phyloP scores from a whole-genome alignment of 495 filamentous ascomycete species.

The Terfezia boudieri region DNA sequence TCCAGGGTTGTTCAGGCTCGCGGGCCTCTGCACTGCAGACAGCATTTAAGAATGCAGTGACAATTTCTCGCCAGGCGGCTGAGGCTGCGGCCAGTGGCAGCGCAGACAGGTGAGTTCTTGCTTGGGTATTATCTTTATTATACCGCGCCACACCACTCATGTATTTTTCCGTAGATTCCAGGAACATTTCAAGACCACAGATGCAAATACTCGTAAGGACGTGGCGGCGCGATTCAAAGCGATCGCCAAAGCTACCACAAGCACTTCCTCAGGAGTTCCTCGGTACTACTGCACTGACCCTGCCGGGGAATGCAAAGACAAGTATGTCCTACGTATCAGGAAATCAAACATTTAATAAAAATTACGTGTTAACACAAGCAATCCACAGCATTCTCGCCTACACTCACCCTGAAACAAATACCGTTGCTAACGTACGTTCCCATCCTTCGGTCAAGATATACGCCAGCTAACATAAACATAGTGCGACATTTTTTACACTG shows the following conservation, averaged over 20 bases:
- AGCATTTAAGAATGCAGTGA: constrained; percentile 29
- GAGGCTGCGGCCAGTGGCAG: constrained; percentile 28
- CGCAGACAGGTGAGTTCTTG: not conserved
- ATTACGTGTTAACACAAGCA: not conserved
- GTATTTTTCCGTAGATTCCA: constrained; percentile 18
- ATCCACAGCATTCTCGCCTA: constrained; percentile 29
- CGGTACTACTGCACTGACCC: constrained; percentile 4
- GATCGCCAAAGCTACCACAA: constrained; percentile 29
- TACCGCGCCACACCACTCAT: not conserved
- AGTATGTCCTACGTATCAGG: not conserved
- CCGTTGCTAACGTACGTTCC: constrained; percentile 24
- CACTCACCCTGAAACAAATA: constrained; percentile 29
- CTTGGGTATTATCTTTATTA: not conserved
- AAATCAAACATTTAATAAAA: not conserved
- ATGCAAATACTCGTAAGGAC: constrained; percentile 21
- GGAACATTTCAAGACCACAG: constrained; percentile 42
- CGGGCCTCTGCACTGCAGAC: constrained; percentile 22
- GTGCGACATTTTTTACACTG: constrained; percentile 33
- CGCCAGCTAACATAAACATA: constrained; percentile 8
- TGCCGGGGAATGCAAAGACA: not conserved
- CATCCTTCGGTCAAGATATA: not conserved
- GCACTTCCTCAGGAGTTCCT: constrained; percentile 20
- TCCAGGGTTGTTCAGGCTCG: constrained; percentile 28
- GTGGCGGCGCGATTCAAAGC: constrained; percentile 31
- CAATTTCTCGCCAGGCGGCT: constrained; percentile 31